These are phyloP conservation scores for Pseudogymnoascus sp. DNA, from an alignment of 2,329 filamentous ascomycete species.

Conservation along the genomic window DNA sequence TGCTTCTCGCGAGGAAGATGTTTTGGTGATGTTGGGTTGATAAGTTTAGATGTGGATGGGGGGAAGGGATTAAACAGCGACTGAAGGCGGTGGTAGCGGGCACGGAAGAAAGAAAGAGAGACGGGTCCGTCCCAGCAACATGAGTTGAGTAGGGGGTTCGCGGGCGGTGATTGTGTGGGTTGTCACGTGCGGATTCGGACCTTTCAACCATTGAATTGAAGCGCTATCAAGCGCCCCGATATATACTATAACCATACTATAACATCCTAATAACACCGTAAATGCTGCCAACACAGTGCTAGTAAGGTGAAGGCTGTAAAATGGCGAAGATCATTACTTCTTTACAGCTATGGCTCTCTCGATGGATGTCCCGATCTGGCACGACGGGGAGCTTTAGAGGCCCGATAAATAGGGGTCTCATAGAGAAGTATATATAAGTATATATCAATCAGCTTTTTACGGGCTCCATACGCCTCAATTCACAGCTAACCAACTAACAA, in stretches of 20 bases:
- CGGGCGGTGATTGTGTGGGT: not conserved
- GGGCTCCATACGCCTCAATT: not conserved
- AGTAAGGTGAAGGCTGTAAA: not conserved
- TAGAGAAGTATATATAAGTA: not conserved
- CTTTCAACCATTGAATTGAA: not conserved
- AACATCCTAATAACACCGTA: not conserved
- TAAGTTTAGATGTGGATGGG: not conserved
- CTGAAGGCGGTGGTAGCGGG: not conserved
- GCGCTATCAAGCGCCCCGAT: not conserved
- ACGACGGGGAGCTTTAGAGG: not conserved
- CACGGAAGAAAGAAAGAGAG: not conserved
- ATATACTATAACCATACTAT: not conserved
- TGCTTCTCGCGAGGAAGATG: not conserved
- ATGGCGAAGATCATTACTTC: not conserved
- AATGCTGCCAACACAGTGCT: not conserved
- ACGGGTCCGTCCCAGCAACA: not conserved
- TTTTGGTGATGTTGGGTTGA: not conserved
- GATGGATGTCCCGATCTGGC: slow-evolving; percentile 1
- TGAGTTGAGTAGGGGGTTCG: not conserved
- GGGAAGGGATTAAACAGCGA: not conserved
- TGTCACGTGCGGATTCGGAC: not conserved
- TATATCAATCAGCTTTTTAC: not conserved
- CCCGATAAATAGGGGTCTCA: not conserved
- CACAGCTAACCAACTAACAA: not conserved
- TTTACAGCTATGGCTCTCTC: not conserved